These are phyloP conservation scores for Fraxinus excelsior DNA, from an alignment of 257 asterid species.

Conservation along the genomic window DNA sequence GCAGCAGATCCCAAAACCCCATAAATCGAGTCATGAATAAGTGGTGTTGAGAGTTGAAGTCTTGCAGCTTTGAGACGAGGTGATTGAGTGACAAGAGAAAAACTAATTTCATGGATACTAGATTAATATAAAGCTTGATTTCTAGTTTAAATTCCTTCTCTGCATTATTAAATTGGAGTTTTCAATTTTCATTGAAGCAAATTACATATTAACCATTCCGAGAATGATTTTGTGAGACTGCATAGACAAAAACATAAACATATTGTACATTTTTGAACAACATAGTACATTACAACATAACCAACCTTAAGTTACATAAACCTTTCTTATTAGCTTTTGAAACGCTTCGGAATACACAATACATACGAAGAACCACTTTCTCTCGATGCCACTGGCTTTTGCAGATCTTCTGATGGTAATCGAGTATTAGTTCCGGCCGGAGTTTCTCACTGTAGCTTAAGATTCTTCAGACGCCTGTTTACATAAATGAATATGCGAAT, in stretches of 20 bases:
- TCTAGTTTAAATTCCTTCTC: too few relatives aligned
- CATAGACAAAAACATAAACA: neutral
- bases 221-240: neutral
- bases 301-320: neutral
- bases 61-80: too few relatives aligned
- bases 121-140: neutral
- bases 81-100: too few relatives aligned
- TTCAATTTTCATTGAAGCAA: too few relatives aligned
- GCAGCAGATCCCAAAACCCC: neutral
- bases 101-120: neutral
- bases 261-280: constrained; percentile 24
- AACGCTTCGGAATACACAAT: neutral
- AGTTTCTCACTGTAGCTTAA: constrained; percentile 45
- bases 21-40: neutral
- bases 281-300: constrained; percentile 8
- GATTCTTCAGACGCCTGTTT: constrained; percentile 71
- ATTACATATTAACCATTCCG: neutral
- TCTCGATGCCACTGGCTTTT: neutral
- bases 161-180: too few relatives aligned
- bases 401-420: constrained; percentile 4
- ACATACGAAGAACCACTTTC: constrained; percentile 1
- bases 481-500: neutral
- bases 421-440: neutral
- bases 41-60: neutral
- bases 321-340: constrained; percentile 21